Percentiles rank a stretch among this genome's conserved stretches.
Evolutionary conservation across 1,284 basidiomycete genomes (phyloP).

Genomic region (Pseudozyma flocculosa): DNA sequence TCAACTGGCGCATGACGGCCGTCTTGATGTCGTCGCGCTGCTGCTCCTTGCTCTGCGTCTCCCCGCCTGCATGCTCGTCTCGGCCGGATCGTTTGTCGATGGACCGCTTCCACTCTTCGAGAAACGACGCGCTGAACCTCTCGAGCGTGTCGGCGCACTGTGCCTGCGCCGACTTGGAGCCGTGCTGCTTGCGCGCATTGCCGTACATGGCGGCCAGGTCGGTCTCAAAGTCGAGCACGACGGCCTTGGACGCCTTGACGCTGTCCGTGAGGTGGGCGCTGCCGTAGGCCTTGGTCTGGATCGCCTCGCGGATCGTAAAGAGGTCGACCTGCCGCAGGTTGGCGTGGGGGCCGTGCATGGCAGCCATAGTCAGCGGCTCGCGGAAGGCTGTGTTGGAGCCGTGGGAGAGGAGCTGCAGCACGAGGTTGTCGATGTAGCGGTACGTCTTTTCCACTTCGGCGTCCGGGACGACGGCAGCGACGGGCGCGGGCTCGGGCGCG

Average conservation of each 20-base stretch:
- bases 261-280: conserved; percentile 16
- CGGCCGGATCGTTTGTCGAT: background rate
- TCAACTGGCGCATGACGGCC: background rate
- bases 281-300: conserved; percentile 25
- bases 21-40: background rate
- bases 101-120: conserved; percentile 5
- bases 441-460: conserved; percentile 25
- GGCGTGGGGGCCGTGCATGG: conserved; percentile 7
- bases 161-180: conserved; percentile 25
- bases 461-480: background rate
- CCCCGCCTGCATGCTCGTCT: no score
- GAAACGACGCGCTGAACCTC: conserved; percentile 24
- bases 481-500: background rate
- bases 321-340: conserved; percentile 14
- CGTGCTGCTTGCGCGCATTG: conserved; percentile 27
- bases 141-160: conserved; percentile 34
- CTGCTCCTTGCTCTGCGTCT: background rate
- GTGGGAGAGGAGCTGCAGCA: conserved; percentile 30
- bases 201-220: conserved; percentile 26
- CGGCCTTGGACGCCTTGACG: conserved; percentile 26
- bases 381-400: conserved; percentile 26
- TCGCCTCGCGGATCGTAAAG: conserved; percentile 27
- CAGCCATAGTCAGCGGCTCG: background rate
- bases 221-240: conserved; percentile 34
- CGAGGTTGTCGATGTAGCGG: conserved; percentile 27